These are phyloP conservation scores for Cubamyces lactineus DNA, from an alignment of 768 basidiomycete species.

Conservation along the genomic window DNA sequence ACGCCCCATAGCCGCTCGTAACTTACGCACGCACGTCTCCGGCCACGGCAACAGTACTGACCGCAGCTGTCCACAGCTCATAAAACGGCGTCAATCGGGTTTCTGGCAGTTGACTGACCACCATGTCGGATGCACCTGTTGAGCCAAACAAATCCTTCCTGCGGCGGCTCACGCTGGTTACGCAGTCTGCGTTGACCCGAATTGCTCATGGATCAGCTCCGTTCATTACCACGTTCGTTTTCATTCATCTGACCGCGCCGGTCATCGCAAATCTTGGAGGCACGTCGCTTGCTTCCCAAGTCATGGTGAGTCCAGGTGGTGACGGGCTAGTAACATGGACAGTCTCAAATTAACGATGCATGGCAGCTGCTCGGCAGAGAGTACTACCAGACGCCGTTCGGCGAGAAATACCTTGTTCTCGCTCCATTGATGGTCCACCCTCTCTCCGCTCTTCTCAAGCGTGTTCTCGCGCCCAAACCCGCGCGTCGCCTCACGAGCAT, in stretches of 20 bases:
- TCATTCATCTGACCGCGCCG: constrained; percentile 82
- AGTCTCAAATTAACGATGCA: not conserved
- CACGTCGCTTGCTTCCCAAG: constrained; percentile 64
- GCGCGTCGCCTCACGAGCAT: constrained; percentile 43
- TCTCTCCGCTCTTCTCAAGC: constrained; percentile 58
- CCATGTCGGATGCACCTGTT: constrained; percentile 8
- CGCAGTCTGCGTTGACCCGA: constrained; percentile 46
- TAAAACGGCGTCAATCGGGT: no score
- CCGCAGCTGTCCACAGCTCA: not conserved
- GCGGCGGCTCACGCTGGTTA: constrained; percentile 15
- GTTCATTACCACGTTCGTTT: constrained; percentile 75
- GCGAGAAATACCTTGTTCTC: constrained; percentile 70
- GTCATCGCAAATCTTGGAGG: constrained; percentile 73
- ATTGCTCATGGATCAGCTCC: constrained; percentile 72
- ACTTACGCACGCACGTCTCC: constrained; percentile 15
- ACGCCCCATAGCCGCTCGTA: constrained; percentile 1
- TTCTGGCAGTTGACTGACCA: no score
- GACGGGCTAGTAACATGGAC: no score
- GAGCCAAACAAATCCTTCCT: constrained; percentile 10
- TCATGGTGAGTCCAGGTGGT: constrained; percentile 58
- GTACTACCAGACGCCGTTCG: constrained; percentile 77
- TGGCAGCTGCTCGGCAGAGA: constrained; percentile 77
- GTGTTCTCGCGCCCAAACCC: constrained; percentile 49
- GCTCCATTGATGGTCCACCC: constrained; percentile 69
- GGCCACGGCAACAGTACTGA: not conserved